Evolutionary conservation across 208 protist genomes (phyloP), one percentile per base, ranked within the genome.

Genomic region (Herpetomonas tarakana): DNA sequence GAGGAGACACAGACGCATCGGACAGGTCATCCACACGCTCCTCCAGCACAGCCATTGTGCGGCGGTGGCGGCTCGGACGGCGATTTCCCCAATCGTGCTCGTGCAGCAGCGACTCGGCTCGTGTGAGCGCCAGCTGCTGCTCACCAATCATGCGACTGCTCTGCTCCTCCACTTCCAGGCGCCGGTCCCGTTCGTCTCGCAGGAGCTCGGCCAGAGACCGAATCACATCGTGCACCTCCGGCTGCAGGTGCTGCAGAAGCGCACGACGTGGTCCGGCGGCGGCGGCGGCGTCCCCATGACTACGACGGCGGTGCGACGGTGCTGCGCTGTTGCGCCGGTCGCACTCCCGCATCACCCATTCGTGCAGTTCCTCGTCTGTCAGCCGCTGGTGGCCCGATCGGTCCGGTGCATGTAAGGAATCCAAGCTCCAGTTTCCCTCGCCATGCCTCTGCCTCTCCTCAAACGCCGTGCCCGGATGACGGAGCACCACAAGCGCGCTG

Each of bases 151-250:
- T 60, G 12, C 62, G 52, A 55, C 72, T 78, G 50, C 65, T 72
- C 53, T 73, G 68, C 45, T 78, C 72, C 47, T 78, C 72, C 6
- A 78, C 65, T 29, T 78, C 62, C n/a, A 69, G 41, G 1, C 72
- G 59, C 22, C 64, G 65, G 24, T 54, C 51, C 25, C 68, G 31
- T 47, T 78, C 69, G 45, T 87, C 72, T 28, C 70, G 56, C 6
- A 87, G 51, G 45, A 83, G 69, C 18, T 62, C 66, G 21, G 72
- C 79, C 18, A 86, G 51, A 3, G 71, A 82, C 0, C 69, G 79
- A 4, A 80, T 55, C 58, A 86, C 66, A 21, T 58, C 56, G 11
- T 63, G 68, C 6, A 64, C 58, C 7, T 21, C 51, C 1, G 74
- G 65, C 47, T 27, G 75, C 26, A 80, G 53, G 11, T 64, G 26